Base-by-base conservation (phyloP, 2,329 filamentous ascomycete genomes). In the Penicillium sp. region DNA sequence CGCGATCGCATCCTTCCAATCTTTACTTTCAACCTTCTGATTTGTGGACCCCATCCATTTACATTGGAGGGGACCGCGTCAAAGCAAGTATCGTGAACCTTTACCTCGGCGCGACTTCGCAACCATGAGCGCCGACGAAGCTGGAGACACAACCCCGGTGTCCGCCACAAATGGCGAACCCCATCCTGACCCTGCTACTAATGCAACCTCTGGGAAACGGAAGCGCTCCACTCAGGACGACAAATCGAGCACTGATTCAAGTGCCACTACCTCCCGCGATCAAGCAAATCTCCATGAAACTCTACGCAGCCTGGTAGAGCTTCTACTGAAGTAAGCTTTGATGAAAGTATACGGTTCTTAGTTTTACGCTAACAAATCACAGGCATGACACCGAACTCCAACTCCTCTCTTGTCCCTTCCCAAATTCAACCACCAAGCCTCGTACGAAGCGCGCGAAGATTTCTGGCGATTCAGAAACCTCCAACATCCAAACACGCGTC, bases 301-400 rank as follows among this genome's bases (percentile, higher is more conserved):
- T 25, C 59, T 77, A 40, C 70, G 71, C 48, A 75, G 71, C 56
- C 66, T 77, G 9, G 61, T 75, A 35, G 67, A 70, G 25, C 71
- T 67, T 19, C 48, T 67, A 68, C 25, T 65, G 64, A 57, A 72
- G 67, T 68, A 69, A 70, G 75, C 71, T 57, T 58, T 27, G 13
- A 15, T 46, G 0, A 17, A 19, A 17, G 7, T 42, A 19, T 21
- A 21, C 21, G 1, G 55, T 35, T 41, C 38, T 50, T 45, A 31
- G 25, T 57, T 23, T 37, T 15, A 7, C 54, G 55, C 63, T 74
- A 56, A 73, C 62, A 49, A 58, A 48, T 58, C 50, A 13, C 56
- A 80, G 77, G 56, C 72, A 76, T 62, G 77, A 79, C 62, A 67
- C 73, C n/a, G 75, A 76, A 46, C 72, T 78, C n/a, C 73, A 74